Evolutionary conservation across 2,329 filamentous ascomycete genomes (phyloP), one percentile per base, ranked within the genome.

Genomic region (Hypoxylon sp.): DNA sequence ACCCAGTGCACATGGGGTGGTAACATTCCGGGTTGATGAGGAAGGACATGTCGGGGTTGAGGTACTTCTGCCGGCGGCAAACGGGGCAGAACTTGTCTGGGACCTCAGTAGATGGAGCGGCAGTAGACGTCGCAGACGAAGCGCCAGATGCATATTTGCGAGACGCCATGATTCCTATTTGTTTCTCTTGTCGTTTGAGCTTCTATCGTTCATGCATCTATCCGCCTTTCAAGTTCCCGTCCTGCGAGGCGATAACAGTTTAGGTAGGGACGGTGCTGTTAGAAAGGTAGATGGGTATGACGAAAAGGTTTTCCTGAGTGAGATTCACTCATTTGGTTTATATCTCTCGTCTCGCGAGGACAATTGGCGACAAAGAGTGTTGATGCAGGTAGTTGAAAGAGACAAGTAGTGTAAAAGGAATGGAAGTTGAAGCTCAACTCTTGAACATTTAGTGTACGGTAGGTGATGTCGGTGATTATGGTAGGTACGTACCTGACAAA

Each of bases 11-110:
- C 93, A 99, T 98, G 74, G 94, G 94, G 85, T 99, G 96, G 85
- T 99, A 99, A 87, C 96, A 99, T 85, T 97, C 94, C 8, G 95
- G 94, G 80, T 98, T 98, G 84, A 99, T 94, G 74, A 96, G 92
- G 83, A 99, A 98, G 72, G 91, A 88, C 88, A 99, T 94, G 83
- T 94, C 91, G 68, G 90, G 91, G 84, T 98, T 98, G 76, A 98
- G 91, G 84, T 98, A 98, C 72, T 94, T 93, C 67, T 93, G 93
- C 66, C 94, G 97, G 83, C 98, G 98, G 91, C 96, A 99, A 74
- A 98, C 93, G 64, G 95, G 96, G 83, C 96, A 99, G 78, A 94
- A 92, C 81, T 98, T 94, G 73, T 85, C 84, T 54, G 76, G 74
- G 24, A 75, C 64, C 31, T 59, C 71, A 78, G 69, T 80, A 63